A percentile compares a stretch with the other conserved stretches of the same genome.
Evolutionary conservation across 768 basidiomycete genomes (phyloP).

Genomic region (Pulveroboletus sp.): DNA sequence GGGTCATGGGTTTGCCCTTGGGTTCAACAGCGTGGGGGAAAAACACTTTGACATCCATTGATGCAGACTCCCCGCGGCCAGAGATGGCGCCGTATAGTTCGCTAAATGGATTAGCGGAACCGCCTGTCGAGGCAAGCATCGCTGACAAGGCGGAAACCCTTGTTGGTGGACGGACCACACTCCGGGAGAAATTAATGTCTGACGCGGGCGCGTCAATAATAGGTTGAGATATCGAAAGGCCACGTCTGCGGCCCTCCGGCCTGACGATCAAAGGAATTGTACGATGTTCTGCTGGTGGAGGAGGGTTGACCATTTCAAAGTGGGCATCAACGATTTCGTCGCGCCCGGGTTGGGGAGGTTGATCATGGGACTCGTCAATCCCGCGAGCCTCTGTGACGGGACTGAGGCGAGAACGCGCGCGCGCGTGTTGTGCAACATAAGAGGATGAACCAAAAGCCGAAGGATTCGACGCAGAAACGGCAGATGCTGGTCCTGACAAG

Average conservation of each 20-base stretch:
- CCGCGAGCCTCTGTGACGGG: slow-evolving; percentile 58
- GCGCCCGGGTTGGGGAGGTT: slow-evolving; percentile 18
- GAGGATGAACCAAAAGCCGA: slow-evolving; percentile 52
- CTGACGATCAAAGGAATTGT: slow-evolving; percentile 20
- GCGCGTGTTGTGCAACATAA: slow-evolving; percentile 33
- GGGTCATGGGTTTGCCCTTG: slow-evolving; percentile 56
- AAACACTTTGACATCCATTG: slow-evolving; percentile 69
- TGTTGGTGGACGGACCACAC: slow-evolving; percentile 44
- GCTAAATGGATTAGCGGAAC: slow-evolving; percentile 78
- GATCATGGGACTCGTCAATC: slow-evolving; percentile 28
- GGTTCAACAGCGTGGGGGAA: slow-evolving; percentile 79
- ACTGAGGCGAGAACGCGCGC: slow-evolving; percentile 50
- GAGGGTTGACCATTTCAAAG: slow-evolving; percentile 57
- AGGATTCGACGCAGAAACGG: slow-evolving; percentile 52
- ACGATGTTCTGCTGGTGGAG: slow-evolving; percentile 21
- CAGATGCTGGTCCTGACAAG: slow-evolving; percentile 49
- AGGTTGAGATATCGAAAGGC: slow-evolving; percentile 27
- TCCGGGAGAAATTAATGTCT: slow-evolving; percentile 49
- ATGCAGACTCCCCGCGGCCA: slow-evolving; percentile 65
- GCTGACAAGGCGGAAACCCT: slow-evolving; percentile 66
- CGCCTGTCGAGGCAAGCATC: slow-evolving; percentile 65
- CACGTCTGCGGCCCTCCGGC: slow-evolving; percentile 28
- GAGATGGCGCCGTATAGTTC: slow-evolving; percentile 85
- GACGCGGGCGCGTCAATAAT: slow-evolving; percentile 13
- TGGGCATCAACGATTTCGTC: slow-evolving; percentile 38